Evolutionary conservation across 1,284 basidiomycete genomes (phyloP).

Genomic region (Cryptococcus sp.): DNA sequence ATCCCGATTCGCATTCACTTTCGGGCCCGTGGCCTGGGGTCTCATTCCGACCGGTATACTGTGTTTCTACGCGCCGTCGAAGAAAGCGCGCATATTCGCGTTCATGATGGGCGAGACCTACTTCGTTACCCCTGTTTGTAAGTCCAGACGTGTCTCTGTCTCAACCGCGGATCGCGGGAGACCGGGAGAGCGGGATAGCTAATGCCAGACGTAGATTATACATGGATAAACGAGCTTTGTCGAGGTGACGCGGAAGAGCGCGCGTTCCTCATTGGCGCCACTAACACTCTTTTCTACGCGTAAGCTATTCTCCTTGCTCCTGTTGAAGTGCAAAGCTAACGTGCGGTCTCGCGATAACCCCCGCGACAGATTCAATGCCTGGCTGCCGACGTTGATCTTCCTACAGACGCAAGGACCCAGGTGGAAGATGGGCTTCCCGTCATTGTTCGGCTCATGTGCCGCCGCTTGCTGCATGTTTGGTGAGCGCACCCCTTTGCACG

Average conservation of each 20-base stretch:
- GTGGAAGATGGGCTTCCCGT: constrained; percentile 1
- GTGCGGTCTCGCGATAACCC: neutral
- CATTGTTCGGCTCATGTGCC: neutral
- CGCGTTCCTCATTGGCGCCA: constrained; percentile 19
- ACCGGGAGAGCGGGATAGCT: no score
- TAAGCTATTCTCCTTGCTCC: neutral
- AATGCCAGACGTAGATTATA: constrained; percentile 7
- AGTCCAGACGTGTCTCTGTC: neutral
- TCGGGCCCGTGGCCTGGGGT: constrained; percentile 5
- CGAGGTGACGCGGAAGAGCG: constrained; percentile 12
- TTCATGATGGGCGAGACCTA: constrained; percentile 6
- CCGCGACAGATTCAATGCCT: neutral
- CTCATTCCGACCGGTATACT: constrained; percentile 4
- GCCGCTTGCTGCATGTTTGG: neutral
- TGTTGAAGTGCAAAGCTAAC: neutral
- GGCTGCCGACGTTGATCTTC: constrained; percentile 1
- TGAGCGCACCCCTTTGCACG: neutral
- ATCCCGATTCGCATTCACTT: constrained; percentile 1
- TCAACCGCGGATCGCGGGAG: no score
- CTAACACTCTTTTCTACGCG: constrained; percentile 17
- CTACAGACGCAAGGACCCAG: constrained; percentile 1
- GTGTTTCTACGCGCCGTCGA: constrained; percentile 2
- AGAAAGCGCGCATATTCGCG: neutral
- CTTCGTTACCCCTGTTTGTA: constrained; percentile 7
- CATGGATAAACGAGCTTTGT: constrained; percentile 27